Base-by-base conservation (phyloP, 1,284 basidiomycete genomes). In the Tetrapyrgos nigripes region DNA sequence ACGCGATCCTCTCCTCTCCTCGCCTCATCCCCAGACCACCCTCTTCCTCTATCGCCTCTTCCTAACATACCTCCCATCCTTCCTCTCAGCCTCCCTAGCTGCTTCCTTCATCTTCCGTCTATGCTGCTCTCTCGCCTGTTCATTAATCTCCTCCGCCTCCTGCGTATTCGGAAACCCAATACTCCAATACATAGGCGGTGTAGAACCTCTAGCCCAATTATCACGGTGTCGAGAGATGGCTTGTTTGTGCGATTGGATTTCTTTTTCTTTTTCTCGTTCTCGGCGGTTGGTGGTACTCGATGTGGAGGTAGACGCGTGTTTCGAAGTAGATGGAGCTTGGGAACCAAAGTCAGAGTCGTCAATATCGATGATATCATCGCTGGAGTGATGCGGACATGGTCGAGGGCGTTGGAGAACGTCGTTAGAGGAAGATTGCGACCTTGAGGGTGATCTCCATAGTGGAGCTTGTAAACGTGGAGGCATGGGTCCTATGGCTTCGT, bases 151-250 rank as follows among this genome's bases (percentile, higher is more conserved):
- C 37, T 44, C 50, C 17, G 33, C 59, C 26, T 53, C 37, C 71
- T 95, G 94, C 2, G 95, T 96, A 62, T 81, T 80, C 1, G 95
- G 95, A 69, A 97, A 96, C 1, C 89, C 92, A 56, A 96, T 94
- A 62, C 90, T 81, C 93, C 92, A 94, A 72, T 92, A 96, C 23
- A 86, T 87, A 1, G 93, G 94, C 17, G 95, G 95, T 0, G 94
- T 95, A 46, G 79, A 82, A 1, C 88, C 80, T 46, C 86, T 81
- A 29, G 81, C 80, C 89, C 91, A 93, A 45, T 85, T 79, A 63
- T 86, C 79, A 27, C 93, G 83, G 74, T 96, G 94, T 27, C 92
- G 83, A 23, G 93, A 95, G 52, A 94, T 88, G 13, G 81, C 76
- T 64, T 93, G 83, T 73, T 86, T 87, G 69, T 93, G 94, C 43